Percentiles rank a stretch among this genome's conserved stretches.
phyloP scores from a whole-genome alignment of 495 filamentous ascomycete genomes.

The Xylaria palmicola region DNA sequence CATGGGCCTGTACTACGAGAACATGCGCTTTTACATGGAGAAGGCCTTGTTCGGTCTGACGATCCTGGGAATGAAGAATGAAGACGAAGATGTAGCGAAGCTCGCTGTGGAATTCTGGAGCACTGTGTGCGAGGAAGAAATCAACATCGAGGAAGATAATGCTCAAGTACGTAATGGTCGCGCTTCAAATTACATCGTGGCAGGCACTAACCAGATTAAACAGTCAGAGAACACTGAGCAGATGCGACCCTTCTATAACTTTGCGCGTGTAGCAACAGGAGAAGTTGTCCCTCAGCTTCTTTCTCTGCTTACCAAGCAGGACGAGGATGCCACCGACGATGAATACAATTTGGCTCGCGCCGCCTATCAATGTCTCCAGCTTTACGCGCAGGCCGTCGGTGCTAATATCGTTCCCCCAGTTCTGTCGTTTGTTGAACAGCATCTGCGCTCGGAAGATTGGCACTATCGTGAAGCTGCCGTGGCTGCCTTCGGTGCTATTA shows the following conservation, averaged over 20 bases:
- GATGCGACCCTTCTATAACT: slow-evolving; percentile 86
- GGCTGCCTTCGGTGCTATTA: slow-evolving; percentile 97
- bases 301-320: slow-evolving; percentile 87
- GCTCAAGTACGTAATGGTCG: slow-evolving; percentile 60
- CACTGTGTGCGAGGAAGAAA: slow-evolving; percentile 98
- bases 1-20: slow-evolving; percentile 97
- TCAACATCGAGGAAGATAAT: slow-evolving; percentile 96
- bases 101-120: slow-evolving; percentile 99
- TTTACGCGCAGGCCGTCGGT: slow-evolving; percentile 89
- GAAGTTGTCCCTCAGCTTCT: slow-evolving; percentile 93
- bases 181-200: not conserved
- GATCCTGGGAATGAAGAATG: slow-evolving; percentile 98
- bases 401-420: slow-evolving; percentile 78
- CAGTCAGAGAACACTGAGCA: slow-evolving; percentile 73
- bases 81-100: slow-evolving; percentile 96
- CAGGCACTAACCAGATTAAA: slow-evolving; percentile 24
- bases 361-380: slow-evolving; percentile 92
- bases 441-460: slow-evolving; percentile 90
- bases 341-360: slow-evolving; percentile 96
- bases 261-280: slow-evolving; percentile 80
- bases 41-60: slow-evolving; percentile 97
- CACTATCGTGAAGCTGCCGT: slow-evolving; percentile 90
- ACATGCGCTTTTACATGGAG: slow-evolving; percentile 99
- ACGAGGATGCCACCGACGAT: slow-evolving; percentile 93
- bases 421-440: slow-evolving; percentile 83